Percentiles rank a stretch among this genome's conserved stretches.
Conservation (phyloP, 495 filamentous ascomycete genomes). For the Cercophora scortea region DNA sequence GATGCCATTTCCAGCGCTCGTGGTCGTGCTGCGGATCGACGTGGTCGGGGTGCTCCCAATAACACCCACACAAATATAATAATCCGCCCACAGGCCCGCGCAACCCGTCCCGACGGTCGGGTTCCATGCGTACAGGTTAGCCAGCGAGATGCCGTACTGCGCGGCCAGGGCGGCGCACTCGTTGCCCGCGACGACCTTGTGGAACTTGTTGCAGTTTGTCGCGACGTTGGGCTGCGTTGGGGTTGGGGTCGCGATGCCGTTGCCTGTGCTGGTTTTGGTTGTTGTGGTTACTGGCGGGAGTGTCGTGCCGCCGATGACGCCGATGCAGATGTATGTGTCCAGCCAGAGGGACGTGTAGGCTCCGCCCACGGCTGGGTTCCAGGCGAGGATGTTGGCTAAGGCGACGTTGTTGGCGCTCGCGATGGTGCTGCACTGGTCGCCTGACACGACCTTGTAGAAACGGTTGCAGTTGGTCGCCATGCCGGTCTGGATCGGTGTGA, state of each 20-base stretch:
- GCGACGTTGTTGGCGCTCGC: neutral
- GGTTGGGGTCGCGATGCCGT: neutral
- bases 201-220: neutral
- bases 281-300: neutral
- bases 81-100: neutral
- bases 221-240: neutral
- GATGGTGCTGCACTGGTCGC: neutral
- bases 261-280: neutral
- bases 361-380: conserved; percentile 1
- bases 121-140: neutral
- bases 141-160: neutral
- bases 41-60: neutral
- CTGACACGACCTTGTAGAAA: neutral
- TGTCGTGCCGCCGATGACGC: neutral
- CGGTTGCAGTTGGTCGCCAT: neutral
- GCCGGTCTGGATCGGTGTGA: neutral
- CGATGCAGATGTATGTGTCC: neutral
- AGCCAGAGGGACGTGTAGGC: neutral
- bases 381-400: neutral
- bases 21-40: neutral
- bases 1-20: neutral
- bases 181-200: neutral
- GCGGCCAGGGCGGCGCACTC: neutral
- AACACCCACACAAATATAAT: neutral
- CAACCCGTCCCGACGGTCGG: neutral